phyloP scores from a whole-genome alignment of 2,329 filamentous ascomycete species.

The Fusarium marasasianum region DNA sequence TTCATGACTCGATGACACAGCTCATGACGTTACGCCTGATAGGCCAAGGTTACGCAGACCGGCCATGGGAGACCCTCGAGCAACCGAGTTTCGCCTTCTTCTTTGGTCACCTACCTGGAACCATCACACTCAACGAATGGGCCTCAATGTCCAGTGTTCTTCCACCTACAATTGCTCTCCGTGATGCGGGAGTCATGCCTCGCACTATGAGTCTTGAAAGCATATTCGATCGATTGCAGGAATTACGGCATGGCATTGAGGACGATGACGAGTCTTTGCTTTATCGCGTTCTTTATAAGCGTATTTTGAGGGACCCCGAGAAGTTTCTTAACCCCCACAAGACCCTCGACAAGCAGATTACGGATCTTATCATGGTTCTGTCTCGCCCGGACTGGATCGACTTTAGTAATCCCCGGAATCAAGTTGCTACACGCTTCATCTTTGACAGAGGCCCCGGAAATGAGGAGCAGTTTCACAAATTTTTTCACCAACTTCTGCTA shows the following conservation, averaged over 20 bases:
- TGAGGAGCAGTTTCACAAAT: conserved; percentile 67
- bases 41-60: conserved; percentile 52
- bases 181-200: conserved; percentile 67
- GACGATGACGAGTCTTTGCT: conserved; percentile 67
- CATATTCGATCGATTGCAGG: conserved; percentile 67
- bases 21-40: conserved; percentile 65
- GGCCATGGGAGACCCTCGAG: conserved; percentile 77
- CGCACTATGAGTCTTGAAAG: conserved; percentile 67
- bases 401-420: conserved; percentile 74
- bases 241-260: conserved; percentile 65
- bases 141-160: conserved; percentile 66
- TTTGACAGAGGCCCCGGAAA: conserved; percentile 68
- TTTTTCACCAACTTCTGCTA: conserved; percentile 81
- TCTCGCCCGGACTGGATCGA: conserved; percentile 78
- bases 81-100: conserved; percentile 77
- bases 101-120: conserved; percentile 73
- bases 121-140: conserved; percentile 77
- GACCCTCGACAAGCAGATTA: conserved; percentile 75
- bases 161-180: conserved; percentile 65
- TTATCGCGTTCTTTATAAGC: conserved; percentile 72
- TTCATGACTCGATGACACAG: conserved; percentile 66
- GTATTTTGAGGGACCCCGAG: conserved; percentile 74
- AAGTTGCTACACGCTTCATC: conserved; percentile 78
- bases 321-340: conserved; percentile 68
- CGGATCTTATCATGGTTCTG: conserved; percentile 74